Percentiles rank a stretch among this genome's conserved stretches.
phyloP scores from a whole-genome alignment of 495 filamentous ascomycete species.

The Amorphotheca resinae region DNA sequence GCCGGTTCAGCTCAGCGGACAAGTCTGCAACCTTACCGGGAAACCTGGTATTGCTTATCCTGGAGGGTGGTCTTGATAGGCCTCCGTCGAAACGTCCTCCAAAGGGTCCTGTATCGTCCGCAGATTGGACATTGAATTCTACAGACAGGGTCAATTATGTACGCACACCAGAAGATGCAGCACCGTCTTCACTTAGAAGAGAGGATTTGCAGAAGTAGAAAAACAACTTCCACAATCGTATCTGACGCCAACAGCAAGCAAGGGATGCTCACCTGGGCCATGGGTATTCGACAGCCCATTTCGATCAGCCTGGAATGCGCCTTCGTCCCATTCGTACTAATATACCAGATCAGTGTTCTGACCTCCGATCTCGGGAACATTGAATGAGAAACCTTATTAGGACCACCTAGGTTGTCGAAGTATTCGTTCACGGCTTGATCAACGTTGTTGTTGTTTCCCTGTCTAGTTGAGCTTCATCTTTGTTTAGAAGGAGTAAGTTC shows the following conservation, averaged over 20 bases:
- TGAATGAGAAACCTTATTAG: background rate
- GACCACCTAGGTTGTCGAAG: slow-evolving; percentile 25
- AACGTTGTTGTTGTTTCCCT: slow-evolving; percentile 31
- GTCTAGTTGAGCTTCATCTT: slow-evolving; percentile 3
- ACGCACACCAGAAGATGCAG: too few species aligned
- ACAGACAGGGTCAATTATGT: slow-evolving; percentile 10
- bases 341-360: background rate
- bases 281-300: slow-evolving; percentile 22
- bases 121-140: slow-evolving; percentile 47
- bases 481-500: background rate
- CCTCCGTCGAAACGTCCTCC: slow-evolving; percentile 31
- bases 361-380: background rate
- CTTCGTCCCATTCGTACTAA: slow-evolving; percentile 36
- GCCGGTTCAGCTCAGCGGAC: slow-evolving; percentile 20
- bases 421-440: slow-evolving; percentile 32
- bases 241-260: too few species aligned
- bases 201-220: too few species aligned
- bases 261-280: background rate
- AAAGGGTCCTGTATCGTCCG: slow-evolving; percentile 33
- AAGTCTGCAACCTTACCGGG: slow-evolving; percentile 29
- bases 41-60: slow-evolving; percentile 42
- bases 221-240: too few species aligned
- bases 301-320: slow-evolving; percentile 29
- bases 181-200: too few species aligned
- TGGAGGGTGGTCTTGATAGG: slow-evolving; percentile 58